Conservation (phyloP, 805 yeast genomes). For the Ogataea methylovora region DNA sequence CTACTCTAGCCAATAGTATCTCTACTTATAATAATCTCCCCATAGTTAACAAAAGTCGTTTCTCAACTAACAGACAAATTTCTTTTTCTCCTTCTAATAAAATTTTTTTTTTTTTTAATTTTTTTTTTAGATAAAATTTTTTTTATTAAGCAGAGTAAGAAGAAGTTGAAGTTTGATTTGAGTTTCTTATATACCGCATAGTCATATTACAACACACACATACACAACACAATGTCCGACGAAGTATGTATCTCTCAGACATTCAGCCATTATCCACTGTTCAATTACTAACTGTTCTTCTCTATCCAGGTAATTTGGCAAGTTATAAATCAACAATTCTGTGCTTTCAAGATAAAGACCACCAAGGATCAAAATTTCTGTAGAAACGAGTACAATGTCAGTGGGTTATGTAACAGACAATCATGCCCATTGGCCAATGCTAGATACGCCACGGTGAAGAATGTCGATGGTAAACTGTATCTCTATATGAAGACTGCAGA, state of each 20-base stretch:
- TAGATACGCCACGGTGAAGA: slow-evolving; percentile 80
- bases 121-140: background rate
- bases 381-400: slow-evolving; percentile 91
- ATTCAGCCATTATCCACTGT: too few relatives aligned
- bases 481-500: slow-evolving; percentile 96
- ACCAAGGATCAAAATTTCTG: slow-evolving; percentile 89
- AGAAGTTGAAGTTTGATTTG: too few relatives aligned
- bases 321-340: slow-evolving; percentile 89
- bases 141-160: too few relatives aligned
- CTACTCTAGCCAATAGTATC: too few relatives aligned
- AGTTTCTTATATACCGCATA: too few relatives aligned
- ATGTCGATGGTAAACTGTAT: slow-evolving; percentile 70
- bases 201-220: background rate
- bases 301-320: slow-evolving; percentile 83
- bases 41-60: background rate
- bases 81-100: background rate
- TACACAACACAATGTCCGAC: slow-evolving; percentile 16
- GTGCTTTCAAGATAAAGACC: slow-evolving; percentile 88
- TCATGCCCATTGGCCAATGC: slow-evolving; percentile 97
- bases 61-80: too few relatives aligned
- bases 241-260: slow-evolving; percentile 17
- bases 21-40: too few relatives aligned
- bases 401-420: slow-evolving; percentile 87
- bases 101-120: background rate
- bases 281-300: slow-evolving; percentile 3